Evolutionary conservation across 2,329 filamentous ascomycete species (phyloP).

Genomic region (Sporothrix brunneoviolacea): DNA sequence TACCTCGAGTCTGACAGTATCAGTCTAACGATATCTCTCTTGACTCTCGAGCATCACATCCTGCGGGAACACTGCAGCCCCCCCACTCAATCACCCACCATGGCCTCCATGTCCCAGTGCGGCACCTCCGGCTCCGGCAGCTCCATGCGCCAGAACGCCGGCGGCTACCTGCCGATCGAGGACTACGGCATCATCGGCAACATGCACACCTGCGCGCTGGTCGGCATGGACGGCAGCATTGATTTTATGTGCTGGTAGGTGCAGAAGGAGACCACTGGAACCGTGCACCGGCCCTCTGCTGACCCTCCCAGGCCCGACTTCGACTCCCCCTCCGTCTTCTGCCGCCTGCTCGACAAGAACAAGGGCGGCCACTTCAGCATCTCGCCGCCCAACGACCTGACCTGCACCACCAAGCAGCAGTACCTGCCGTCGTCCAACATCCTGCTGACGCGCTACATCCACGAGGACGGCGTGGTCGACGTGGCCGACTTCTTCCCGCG

Average conservation of each 20-base stretch:
- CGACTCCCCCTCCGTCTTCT: constrained; percentile 70
- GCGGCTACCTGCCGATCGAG: constrained; percentile 58
- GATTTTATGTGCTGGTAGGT: constrained; percentile 69
- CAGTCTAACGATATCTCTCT: too few species aligned
- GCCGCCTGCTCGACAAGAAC: constrained; percentile 64
- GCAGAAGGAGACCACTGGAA: too few species aligned
- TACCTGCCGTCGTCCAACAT: constrained; percentile 71
- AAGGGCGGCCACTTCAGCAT: constrained; percentile 71
- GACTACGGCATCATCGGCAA: constrained; percentile 77
- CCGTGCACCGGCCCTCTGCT: too few species aligned
- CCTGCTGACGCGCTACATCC: constrained; percentile 69
- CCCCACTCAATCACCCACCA: not conserved
- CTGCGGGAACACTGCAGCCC: too few species aligned
- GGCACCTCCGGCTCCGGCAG: constrained; percentile 1
- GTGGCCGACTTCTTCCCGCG: constrained; percentile 71
- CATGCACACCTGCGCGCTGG: constrained; percentile 71
- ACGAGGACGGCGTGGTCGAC: constrained; percentile 67
- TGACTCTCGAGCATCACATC: too few species aligned
- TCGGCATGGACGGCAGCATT: constrained; percentile 65
- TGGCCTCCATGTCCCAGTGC: not conserved
- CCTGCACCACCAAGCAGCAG: constrained; percentile 67
- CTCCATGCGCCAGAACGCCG: constrained; percentile 27
- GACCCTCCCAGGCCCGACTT: constrained; percentile 58
- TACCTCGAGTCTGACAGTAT: too few species aligned
- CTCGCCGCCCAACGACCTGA: constrained; percentile 41